Evolutionary conservation across 768 basidiomycete genomes (phyloP).

Genomic region (Agaricus subrufescens): DNA sequence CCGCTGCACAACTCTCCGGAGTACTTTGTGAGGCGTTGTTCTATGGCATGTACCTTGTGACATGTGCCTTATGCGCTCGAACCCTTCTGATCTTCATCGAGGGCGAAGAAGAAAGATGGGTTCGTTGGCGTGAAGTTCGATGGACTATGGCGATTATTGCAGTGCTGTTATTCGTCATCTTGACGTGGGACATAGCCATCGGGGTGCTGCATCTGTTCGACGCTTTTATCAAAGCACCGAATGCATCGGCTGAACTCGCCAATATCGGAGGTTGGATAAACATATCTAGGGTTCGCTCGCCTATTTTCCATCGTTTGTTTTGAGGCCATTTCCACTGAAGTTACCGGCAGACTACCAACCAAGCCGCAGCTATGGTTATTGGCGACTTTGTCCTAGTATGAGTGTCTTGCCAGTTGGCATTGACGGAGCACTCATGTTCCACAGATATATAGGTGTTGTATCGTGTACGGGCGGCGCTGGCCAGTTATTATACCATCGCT

Average conservation of each 20-base stretch:
- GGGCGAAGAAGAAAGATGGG: constrained; percentile 3
- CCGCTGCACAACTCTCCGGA: constrained; percentile 79
- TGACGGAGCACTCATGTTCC: background rate
- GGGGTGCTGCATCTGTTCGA: background rate
- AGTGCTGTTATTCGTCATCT: background rate
- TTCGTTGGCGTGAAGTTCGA: background rate
- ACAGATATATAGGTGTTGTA: background rate
- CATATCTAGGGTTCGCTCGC: background rate
- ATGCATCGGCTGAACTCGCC: background rate
- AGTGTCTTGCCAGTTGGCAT: too few relatives aligned
- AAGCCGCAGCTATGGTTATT: background rate
- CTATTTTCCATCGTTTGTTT: background rate
- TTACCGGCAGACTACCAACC: background rate
- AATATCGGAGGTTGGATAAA: constrained; percentile 3
- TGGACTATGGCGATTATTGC: background rate
- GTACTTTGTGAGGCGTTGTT: constrained; percentile 48
- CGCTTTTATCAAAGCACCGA: background rate
- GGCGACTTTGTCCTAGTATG: constrained; percentile 6
- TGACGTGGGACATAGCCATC: background rate
- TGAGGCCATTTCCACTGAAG: background rate
- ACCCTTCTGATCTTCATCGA: background rate
- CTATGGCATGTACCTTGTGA: constrained; percentile 5
- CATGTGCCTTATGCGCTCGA: background rate
- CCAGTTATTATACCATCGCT: too few relatives aligned
- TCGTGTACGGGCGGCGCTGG: background rate